Evolutionary conservation across 208 protist genomes (phyloP), one percentile per base, ranked within the genome.

Genomic region (Trypanosoma platydactyli): DNA sequence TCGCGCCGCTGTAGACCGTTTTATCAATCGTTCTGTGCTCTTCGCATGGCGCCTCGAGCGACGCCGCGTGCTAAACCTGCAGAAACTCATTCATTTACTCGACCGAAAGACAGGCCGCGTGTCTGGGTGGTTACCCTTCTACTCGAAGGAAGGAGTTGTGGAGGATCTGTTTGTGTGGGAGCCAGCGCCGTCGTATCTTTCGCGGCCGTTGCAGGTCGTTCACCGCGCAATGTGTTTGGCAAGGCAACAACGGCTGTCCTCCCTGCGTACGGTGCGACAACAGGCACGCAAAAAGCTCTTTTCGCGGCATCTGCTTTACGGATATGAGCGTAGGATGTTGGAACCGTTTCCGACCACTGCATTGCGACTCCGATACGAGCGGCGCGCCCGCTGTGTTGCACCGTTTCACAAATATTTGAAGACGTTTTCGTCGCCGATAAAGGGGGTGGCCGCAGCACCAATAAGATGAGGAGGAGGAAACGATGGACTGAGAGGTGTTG

Each of bases 51-150:
- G 83, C 38, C 57, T 95, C 22, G 81, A 92, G 63, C 72, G 73
- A 29, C 76, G 78, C 16, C 86, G 85, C 24, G 79, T 93, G 5
- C 55, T 95, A 4, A 80, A 93, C 41, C 52, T 95, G 5, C 59
- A 81, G 29, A 93, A 93, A 72, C 71, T 95, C 1, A 84, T 95
- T 27, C 58, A 83, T 60, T 24, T 93, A 4, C 65, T 92, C 25
- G 89, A 95, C 68, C 86, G 87, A 24, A 69, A 65, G 5, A 76
- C 79, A 2, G 76, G 83, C 12, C 84, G 86, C 35, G 76, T 80
- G 53, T 62, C 64, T 24, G 84, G 83, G 4, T 95, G 82, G 81
- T 65, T 95, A 20, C 89, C 84, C 0, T 83, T 81, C 53, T 95
- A 91, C 77, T 68, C 65, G 6, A 83, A 90, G 53, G 64, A 81